These are phyloP conservation scores for Phytopythium mirpurense DNA, from an alignment of 352 stramenopile genomes.

Conservation along the genomic window DNA sequence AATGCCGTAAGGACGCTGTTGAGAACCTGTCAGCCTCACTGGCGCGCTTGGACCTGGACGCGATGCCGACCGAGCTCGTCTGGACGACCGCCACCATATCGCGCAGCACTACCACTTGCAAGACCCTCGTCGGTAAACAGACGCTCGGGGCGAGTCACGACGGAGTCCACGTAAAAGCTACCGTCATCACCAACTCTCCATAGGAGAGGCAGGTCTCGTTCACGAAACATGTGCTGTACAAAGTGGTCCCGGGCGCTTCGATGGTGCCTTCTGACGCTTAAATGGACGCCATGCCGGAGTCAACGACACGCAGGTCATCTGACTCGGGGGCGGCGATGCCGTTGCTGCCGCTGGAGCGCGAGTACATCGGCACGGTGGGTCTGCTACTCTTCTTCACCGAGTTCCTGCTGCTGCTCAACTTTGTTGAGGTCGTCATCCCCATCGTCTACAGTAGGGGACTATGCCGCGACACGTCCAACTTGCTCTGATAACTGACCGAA, in stretches of 20 bases:
- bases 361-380: conserved; percentile 12
- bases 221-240: background rate
- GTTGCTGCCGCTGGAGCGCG: conserved; percentile 8
- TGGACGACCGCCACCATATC: background rate
- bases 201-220: background rate
- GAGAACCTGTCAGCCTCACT: background rate
- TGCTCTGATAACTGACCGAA: background rate
- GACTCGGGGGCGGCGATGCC: background rate
- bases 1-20: too few species aligned
- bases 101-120: background rate
- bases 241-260: background rate
- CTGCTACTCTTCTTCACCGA: conserved; percentile 36
- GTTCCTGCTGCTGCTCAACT: conserved; percentile 40
- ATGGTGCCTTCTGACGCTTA: background rate
- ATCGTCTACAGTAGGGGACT: conserved; percentile 28
- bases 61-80: background rate
- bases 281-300: too few species aligned
- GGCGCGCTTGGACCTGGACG: background rate
- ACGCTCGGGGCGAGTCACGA: too few species aligned
- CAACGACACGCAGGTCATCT: too few species aligned
- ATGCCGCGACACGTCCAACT: too few species aligned
- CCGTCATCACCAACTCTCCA: background rate
- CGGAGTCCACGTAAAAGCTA: background rate
- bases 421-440: conserved; percentile 33
- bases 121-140: background rate